Evolutionary conservation across 257 asterid species (phyloP), one percentile per base, ranked within the genome.

Genomic region (Anisodus acutangulus): DNA sequence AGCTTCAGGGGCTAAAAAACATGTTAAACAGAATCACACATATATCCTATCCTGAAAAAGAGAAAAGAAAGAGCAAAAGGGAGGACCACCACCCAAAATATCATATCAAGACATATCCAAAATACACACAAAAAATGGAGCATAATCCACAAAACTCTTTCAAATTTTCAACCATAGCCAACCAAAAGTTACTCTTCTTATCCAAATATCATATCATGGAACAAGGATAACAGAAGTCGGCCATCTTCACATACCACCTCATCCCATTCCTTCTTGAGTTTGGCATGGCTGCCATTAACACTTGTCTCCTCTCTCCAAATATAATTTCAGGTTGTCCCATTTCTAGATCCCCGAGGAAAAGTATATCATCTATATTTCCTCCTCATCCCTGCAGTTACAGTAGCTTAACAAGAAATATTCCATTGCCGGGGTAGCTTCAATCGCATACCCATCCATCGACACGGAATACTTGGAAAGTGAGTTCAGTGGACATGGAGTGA

Each of bases 401-500:
- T 16, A 63, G 68, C 83, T 80, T 17, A 53, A 88, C 81, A 82
- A 80, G 88, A 81, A 88, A 83, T 55, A 45, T 86, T 66, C 58
- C 83, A 54, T 74, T 85, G 83, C 86, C 88, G 66, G 89, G 17
- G 88, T 69, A 47, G 92, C 88, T 45, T 67, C 89, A 17, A 71
- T 84, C 69, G 58, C 88, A 19, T 87, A 39, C 53, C 86, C 87
- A 31, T 1, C 35, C 35, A 31, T 31, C 35, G 35, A 31, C 35
- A 31, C 35, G 6, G 92, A 68, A 11, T 82, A 85, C 67, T 87
- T 90, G 80, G 86, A 91, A 85, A 83, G 83, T 8, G 90, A 89
- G 86, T 93, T 88, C 49, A 79, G 87, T 12, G 84, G 79, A 9
- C 79, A 82, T 17, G 97, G 97, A 78, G 90, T 94, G 69, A 88